Percentiles rank a stretch among this genome's conserved stretches.
phyloP scores from a whole-genome alignment of 768 basidiomycete genomes.

The Leccinum subtestaceum region DNA sequence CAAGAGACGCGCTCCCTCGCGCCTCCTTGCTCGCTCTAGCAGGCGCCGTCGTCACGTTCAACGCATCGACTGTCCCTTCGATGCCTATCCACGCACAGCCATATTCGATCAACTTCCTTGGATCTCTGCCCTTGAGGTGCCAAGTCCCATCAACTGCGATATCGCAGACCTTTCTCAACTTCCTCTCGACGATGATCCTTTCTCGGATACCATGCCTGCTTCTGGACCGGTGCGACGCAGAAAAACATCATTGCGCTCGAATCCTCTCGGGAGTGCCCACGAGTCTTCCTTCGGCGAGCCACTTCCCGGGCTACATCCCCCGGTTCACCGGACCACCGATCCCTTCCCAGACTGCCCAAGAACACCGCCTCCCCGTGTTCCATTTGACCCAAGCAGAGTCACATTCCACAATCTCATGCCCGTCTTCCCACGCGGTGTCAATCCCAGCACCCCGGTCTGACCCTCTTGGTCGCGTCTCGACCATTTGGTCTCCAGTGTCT shows the following conservation, averaged over 20 bases:
- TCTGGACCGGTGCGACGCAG: slow-evolving; percentile 59
- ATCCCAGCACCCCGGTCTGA: slow-evolving; percentile 15
- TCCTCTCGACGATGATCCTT: slow-evolving; percentile 31
- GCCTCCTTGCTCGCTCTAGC: slow-evolving; percentile 35
- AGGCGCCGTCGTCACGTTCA: slow-evolving; percentile 42
- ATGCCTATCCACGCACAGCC: slow-evolving; percentile 32
- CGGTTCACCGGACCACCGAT: slow-evolving; percentile 32
- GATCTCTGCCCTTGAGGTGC: slow-evolving; percentile 56
- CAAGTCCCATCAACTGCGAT: slow-evolving; percentile 48
- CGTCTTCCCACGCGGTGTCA: slow-evolving; percentile 38
- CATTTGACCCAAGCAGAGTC: slow-evolving; percentile 47
- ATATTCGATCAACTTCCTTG: slow-evolving; percentile 66
- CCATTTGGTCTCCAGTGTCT: neutral
- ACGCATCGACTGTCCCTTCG: slow-evolving; percentile 41
- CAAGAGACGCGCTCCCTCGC: slow-evolving; percentile 38
- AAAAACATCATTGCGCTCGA: slow-evolving; percentile 51
- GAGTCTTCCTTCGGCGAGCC: slow-evolving; percentile 13
- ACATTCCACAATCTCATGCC: slow-evolving; percentile 65
- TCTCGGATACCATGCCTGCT: slow-evolving; percentile 24
- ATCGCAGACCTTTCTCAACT: slow-evolving; percentile 68
- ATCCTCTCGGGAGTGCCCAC: slow-evolving; percentile 38
- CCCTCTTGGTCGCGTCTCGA: neutral
- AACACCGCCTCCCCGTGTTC: slow-evolving; percentile 35
- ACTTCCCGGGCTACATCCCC: slow-evolving; percentile 18
- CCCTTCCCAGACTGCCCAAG: slow-evolving; percentile 20